Percentiles rank a stretch among this genome's conserved stretches.
Evolutionary conservation across 306 rosid species (phyloP).

Genomic region (Inga laurina): DNA sequence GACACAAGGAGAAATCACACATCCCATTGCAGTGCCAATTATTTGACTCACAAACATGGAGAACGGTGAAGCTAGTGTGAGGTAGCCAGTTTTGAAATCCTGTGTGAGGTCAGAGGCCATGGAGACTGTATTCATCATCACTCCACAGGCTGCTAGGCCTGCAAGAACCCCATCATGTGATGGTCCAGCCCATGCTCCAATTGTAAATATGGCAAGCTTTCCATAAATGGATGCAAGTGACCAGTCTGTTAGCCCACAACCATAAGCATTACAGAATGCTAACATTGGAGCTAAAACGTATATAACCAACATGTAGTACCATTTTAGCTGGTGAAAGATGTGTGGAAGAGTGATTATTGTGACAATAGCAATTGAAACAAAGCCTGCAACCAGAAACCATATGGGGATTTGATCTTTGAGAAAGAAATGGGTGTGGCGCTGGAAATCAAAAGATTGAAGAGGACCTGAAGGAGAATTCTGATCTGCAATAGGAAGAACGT

Average conservation of each 20-base stretch:
- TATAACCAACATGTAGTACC: constrained; percentile 53
- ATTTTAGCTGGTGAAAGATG: constrained; percentile 47
- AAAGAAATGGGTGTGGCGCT: constrained; percentile 46
- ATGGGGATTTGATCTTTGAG: constrained; percentile 57
- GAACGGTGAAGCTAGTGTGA: constrained; percentile 52
- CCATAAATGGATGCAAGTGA: constrained; percentile 58
- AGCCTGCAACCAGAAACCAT: constrained; percentile 48
- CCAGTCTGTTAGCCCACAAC: constrained; percentile 56
- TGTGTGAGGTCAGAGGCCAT: constrained; percentile 57
- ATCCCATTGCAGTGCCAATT: constrained; percentile 54
- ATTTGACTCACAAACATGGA: constrained; percentile 62
- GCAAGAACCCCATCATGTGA: constrained; percentile 54
- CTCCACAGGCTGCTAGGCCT: constrained; percentile 55
- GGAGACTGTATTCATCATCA: constrained; percentile 59
- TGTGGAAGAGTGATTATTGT: constrained; percentile 47
- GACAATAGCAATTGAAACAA: constrained; percentile 47
- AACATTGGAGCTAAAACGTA: constrained; percentile 53
- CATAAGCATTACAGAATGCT: constrained; percentile 61
- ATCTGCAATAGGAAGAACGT: constrained; percentile 48
- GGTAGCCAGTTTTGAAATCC: constrained; percentile 58
- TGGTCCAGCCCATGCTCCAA: constrained; percentile 61
- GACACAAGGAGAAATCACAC: constrained; percentile 49
- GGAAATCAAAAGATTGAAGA: constrained; percentile 41
- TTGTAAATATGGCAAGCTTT: constrained; percentile 53
- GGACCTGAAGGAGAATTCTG: constrained; percentile 34